Conservation (phyloP, 129 eudicot genomes). For the Dittrichia graveolens region DNA sequence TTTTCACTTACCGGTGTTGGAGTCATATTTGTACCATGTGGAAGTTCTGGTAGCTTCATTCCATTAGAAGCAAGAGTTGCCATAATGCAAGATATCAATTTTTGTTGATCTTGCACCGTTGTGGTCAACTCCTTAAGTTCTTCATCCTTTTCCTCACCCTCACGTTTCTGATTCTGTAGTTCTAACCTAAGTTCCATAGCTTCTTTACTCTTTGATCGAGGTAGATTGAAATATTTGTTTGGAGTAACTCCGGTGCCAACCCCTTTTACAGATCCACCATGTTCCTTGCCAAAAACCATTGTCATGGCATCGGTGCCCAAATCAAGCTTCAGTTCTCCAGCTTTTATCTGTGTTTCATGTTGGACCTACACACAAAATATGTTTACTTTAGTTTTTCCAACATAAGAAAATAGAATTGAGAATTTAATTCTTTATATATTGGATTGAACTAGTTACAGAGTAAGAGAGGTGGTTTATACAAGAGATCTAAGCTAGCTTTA, state of each 20-base stretch:
- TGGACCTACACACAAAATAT: neutral
- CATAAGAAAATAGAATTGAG: too few species aligned
- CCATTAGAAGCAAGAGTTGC: too few species aligned
- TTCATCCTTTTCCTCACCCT: neutral
- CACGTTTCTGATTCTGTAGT: neutral
- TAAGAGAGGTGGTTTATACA: too few species aligned
- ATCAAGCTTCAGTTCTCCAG: neutral
- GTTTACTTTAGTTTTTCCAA: neutral
- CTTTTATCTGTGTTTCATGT: neutral
- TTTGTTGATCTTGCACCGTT: neutral
- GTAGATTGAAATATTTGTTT: too few species aligned
- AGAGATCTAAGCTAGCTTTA: too few species aligned
- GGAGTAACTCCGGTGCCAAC: neutral
- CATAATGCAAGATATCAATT: neutral
- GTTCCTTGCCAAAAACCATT: neutral
- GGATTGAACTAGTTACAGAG: neutral
- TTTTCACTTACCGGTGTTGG: too few species aligned
- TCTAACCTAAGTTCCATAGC: too few species aligned
- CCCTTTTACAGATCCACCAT: neutral
- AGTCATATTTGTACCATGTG: too few species aligned
- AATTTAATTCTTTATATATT: too few species aligned
- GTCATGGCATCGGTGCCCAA: neutral
- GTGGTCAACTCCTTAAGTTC: neutral
- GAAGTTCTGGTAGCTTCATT: too few species aligned
- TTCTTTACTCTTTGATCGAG: too few species aligned